These are phyloP conservation scores for Aspergillaceae sp. DNA, from an alignment of 2,329 filamentous ascomycete species.

Conservation along the genomic window DNA sequence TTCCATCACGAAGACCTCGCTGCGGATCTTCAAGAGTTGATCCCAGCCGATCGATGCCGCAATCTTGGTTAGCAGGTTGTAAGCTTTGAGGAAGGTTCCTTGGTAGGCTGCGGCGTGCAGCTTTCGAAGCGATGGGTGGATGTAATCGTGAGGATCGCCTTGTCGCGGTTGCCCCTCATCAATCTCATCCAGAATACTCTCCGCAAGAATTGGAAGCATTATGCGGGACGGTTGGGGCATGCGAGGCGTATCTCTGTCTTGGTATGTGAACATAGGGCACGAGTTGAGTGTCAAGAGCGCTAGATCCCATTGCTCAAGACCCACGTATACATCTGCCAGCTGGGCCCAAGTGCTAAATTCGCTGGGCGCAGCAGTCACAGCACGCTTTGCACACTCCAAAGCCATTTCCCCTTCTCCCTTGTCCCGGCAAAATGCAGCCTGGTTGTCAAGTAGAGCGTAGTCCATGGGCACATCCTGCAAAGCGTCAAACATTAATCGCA, in stretches of 20 bases:
- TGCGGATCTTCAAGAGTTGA: slow-evolving; percentile 84
- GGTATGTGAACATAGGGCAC: slow-evolving; percentile 99
- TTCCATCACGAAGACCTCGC: slow-evolving; percentile 98
- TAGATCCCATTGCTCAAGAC: slow-evolving; percentile 92
- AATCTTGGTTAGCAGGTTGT: slow-evolving; percentile 88
- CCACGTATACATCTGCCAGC: slow-evolving; percentile 85
- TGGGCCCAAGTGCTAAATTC: slow-evolving; percentile 97
- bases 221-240: slow-evolving; percentile 91
- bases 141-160: slow-evolving; percentile 70
- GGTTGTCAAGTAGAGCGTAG: slow-evolving; percentile 89
- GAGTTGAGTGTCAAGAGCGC: slow-evolving; percentile 93
- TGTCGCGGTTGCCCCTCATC: slow-evolving; percentile 71
- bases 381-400: slow-evolving; percentile 84
- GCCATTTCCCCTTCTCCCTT: slow-evolving; percentile 85
- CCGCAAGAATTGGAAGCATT: slow-evolving; percentile 73
- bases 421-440: slow-evolving; percentile 81
- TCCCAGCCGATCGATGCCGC: slow-evolving; percentile 97
- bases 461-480: slow-evolving; percentile 93
- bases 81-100: slow-evolving; percentile 91
- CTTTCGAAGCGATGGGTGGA: slow-evolving; percentile 77
- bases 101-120: slow-evolving; percentile 84
- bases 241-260: slow-evolving; percentile 90
- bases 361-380: slow-evolving; percentile 88
- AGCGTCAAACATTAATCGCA: slow-evolving; percentile 77
- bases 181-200: slow-evolving; percentile 90